A percentile compares a stretch with the other conserved stretches of the same genome.
Conservation (phyloP, 176 grass and related monocot species). For the Juncus effusus region DNA sequence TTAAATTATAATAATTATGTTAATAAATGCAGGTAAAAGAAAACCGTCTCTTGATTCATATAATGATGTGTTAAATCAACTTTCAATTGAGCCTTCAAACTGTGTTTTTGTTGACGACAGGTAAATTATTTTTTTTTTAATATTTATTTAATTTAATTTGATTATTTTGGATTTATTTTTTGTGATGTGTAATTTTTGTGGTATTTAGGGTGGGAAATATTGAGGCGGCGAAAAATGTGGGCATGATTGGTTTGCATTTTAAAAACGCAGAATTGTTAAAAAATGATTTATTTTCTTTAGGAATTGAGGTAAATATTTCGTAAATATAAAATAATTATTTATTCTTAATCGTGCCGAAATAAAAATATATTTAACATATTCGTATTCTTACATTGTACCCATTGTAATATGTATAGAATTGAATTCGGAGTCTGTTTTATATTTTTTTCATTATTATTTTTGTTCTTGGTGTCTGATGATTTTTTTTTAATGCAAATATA, state of each 20-base stretch:
- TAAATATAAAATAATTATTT: not conserved
- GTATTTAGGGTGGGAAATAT: constrained; percentile 61
- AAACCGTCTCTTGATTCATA: constrained; percentile 81
- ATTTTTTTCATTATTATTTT: no score
- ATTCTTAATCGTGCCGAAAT: constrained; percentile 3
- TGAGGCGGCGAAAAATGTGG: constrained; percentile 62
- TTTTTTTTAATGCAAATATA: no score
- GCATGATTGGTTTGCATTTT: constrained; percentile 88
- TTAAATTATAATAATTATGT: not conserved
- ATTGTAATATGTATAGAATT: no score
- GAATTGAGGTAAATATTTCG: constrained; percentile 46
- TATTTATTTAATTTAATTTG: not conserved
- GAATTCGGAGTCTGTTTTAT: no score
- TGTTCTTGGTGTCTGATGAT: no score
- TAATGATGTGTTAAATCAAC: constrained; percentile 48
- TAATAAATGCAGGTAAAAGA: constrained; percentile 60
- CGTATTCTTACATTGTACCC: not conserved
- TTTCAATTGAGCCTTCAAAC: constrained; percentile 68
- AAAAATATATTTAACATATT: not conserved
- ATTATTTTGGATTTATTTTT: not conserved
- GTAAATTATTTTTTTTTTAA: constrained; percentile 34
- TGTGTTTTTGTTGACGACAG: constrained; percentile 98
- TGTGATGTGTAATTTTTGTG: not conserved
- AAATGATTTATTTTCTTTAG: constrained; percentile 59
- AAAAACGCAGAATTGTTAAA: constrained; percentile 52